Conservation (phyloP, 371 early-diverging fungal species). For the Fennellomyces sp. region DNA sequence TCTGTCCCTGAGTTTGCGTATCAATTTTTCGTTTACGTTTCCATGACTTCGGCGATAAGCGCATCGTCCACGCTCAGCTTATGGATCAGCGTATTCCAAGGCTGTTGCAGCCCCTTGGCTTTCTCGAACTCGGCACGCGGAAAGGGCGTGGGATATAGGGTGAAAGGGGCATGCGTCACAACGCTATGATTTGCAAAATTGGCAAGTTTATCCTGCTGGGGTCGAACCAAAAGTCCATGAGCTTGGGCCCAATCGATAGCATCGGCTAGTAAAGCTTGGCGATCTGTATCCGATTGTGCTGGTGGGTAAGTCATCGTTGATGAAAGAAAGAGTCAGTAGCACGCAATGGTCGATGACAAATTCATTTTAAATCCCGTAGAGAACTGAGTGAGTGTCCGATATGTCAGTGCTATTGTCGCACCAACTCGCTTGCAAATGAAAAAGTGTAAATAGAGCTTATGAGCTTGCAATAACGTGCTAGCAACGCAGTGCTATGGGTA, state of each 20-base stretch:
- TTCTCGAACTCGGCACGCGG: slow-evolving; percentile 76
- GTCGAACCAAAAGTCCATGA: slow-evolving; percentile 79
- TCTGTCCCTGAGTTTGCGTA: not conserved
- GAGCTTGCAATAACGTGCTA: not conserved
- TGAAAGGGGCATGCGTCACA: slow-evolving; percentile 83
- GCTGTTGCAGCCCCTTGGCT: slow-evolving; percentile 78
- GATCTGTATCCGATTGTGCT: slow-evolving; percentile 8
- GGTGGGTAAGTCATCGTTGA: slow-evolving; percentile 31
- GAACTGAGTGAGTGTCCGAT: not conserved
- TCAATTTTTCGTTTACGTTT: slow-evolving; percentile 48
- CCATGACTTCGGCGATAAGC: slow-evolving; percentile 76
- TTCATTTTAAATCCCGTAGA: too few species aligned
- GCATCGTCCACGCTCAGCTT: slow-evolving; percentile 74
- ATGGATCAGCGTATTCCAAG: slow-evolving; percentile 85
- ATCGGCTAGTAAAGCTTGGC: slow-evolving; percentile 34
- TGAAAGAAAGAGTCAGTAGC: not conserved
- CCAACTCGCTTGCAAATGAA: not conserved
- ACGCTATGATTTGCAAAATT: slow-evolving; percentile 38
- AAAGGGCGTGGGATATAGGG: slow-evolving; percentile 89
- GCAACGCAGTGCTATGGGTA: not conserved
- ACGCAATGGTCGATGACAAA: too few species aligned
- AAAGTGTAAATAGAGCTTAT: not conserved
- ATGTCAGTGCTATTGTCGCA: not conserved
- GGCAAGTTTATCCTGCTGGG: slow-evolving; percentile 41
- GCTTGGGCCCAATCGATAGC: slow-evolving; percentile 84